Conservation (phyloP, 2,329 filamentous ascomycete genomes). For the Aspergillus amoenus region DNA sequence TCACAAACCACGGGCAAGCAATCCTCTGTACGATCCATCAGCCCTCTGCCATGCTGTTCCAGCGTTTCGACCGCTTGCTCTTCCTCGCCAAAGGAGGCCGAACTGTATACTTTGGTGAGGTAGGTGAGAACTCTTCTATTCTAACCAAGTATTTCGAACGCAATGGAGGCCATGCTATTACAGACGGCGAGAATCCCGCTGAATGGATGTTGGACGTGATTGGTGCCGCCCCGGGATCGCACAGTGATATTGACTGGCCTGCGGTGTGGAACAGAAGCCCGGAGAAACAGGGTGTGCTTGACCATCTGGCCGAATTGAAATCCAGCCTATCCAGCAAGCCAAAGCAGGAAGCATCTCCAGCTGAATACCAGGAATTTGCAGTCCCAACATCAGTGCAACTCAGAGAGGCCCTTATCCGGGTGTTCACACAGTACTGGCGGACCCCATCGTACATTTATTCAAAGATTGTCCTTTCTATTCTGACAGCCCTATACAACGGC, state of each 20-base stretch:
- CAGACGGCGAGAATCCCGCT: slow-evolving; percentile 66
- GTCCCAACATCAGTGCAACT: slow-evolving; percentile 60
- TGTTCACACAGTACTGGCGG: slow-evolving; percentile 91
- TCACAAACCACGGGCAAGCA: slow-evolving; percentile 84
- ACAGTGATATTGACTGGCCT: slow-evolving; percentile 66
- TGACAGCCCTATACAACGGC: slow-evolving; percentile 73
- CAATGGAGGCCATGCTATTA: slow-evolving; percentile 62
- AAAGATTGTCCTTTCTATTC: slow-evolving; percentile 67
- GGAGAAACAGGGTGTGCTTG: slow-evolving; percentile 23
- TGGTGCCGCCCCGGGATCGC: slow-evolving; percentile 62
- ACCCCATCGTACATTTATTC: slow-evolving; percentile 86
- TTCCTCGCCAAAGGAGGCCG: slow-evolving; percentile 65
- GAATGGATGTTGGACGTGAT: slow-evolving; percentile 69
- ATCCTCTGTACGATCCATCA: slow-evolving; percentile 96
- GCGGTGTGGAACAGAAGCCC: slow-evolving; percentile 59
- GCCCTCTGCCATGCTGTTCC: slow-evolving; percentile 89
- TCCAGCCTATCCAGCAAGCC: slow-evolving; percentile 31
- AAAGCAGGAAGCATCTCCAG: slow-evolving; percentile 41
- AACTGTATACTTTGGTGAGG: slow-evolving; percentile 69
- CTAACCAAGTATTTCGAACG: slow-evolving; percentile 64
- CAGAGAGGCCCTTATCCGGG: slow-evolving; percentile 66
- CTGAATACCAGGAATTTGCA: slow-evolving; percentile 71
- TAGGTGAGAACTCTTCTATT: slow-evolving; percentile 59
- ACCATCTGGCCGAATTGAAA: too few relatives aligned
- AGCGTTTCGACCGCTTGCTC: slow-evolving; percentile 70